Conservation (phyloP, 192 early-diverging fungal genomes). For the Funneliformis geosporum region DNA sequence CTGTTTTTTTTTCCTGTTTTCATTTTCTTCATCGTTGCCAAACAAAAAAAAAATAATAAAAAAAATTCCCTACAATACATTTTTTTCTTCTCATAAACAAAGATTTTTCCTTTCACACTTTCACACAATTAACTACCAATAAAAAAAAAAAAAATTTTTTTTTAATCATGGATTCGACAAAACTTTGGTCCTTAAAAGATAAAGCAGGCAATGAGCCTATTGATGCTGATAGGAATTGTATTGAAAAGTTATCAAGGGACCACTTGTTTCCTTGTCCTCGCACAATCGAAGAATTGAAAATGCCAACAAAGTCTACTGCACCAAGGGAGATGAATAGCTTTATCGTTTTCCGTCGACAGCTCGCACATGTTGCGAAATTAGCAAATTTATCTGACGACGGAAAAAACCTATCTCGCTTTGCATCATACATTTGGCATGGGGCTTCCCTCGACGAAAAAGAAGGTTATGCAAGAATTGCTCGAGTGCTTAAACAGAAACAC, state of each 20-base stretch:
- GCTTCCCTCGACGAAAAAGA: not conserved
- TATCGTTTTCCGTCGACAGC: not conserved
- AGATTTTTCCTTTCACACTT: no score
- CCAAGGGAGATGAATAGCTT: not conserved
- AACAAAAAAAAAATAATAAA: no score
- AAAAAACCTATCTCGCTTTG: not conserved
- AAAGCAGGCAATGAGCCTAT: not conserved
- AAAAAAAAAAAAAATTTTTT: no score
- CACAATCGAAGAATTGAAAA: not conserved
- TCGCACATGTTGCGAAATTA: not conserved
- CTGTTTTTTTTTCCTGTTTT: no score
- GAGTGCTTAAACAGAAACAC: not conserved
- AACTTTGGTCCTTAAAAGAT: not conserved
- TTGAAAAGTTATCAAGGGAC: not conserved
- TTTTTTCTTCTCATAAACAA: no score
- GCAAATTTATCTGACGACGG: not conserved
- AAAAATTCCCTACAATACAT: no score
- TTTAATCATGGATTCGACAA: not conserved
- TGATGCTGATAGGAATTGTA: not conserved
- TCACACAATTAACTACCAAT: no score
- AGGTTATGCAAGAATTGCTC: not conserved
- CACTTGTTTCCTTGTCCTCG: not conserved
- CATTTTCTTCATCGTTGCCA: no score
- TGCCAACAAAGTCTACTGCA: not conserved
- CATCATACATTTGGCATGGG: not conserved